Percentiles rank a stretch among this genome's conserved stretches.
These are phyloP conservation scores for Crucibulum parvulum DNA, from an alignment of 1,284 basidiomycete genomes.

Conservation along the genomic window DNA sequence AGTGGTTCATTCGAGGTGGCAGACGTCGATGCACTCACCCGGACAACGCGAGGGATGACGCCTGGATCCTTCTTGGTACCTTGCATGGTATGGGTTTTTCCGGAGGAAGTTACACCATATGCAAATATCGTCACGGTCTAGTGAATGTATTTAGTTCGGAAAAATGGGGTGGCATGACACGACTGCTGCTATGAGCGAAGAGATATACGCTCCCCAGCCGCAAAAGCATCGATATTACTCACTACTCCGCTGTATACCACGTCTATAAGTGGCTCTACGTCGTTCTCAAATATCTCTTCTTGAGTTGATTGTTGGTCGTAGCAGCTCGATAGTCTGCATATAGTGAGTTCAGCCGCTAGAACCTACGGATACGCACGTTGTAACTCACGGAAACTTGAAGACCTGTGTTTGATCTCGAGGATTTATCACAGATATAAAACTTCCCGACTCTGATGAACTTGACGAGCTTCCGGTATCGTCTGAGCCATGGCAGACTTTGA, in stretches of 20 bases:
- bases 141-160: neutral
- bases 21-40: slow-evolving; percentile 45
- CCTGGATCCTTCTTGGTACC: slow-evolving; percentile 72
- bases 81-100: slow-evolving; percentile 89
- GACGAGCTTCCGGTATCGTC: slow-evolving; percentile 33
- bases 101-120: slow-evolving; percentile 84
- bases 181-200: too few species aligned
- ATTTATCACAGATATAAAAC: slow-evolving; percentile 66
- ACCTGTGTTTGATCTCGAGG: slow-evolving; percentile 67
- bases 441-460: slow-evolving; percentile 35
- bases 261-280: slow-evolving; percentile 75
- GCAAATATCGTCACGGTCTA: slow-evolving; percentile 84
- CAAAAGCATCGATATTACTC: slow-evolving; percentile 27
- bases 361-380: too few species aligned
- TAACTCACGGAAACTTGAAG: slow-evolving; percentile 74
- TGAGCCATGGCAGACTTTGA: slow-evolving; percentile 55
- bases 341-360: too few species aligned
- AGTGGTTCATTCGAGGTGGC: slow-evolving; percentile 1
- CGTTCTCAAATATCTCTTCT: slow-evolving; percentile 72
- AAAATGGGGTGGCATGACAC: neutral
- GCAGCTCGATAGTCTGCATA: slow-evolving; percentile 53
- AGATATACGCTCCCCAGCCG: too few species aligned
- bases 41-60: slow-evolving; percentile 79
- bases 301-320: slow-evolving; percentile 72
- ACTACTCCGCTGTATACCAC: slow-evolving; percentile 75